Base-by-base conservation (phyloP, 768 basidiomycete species). In the Pulveroboletus sp. region DNA sequence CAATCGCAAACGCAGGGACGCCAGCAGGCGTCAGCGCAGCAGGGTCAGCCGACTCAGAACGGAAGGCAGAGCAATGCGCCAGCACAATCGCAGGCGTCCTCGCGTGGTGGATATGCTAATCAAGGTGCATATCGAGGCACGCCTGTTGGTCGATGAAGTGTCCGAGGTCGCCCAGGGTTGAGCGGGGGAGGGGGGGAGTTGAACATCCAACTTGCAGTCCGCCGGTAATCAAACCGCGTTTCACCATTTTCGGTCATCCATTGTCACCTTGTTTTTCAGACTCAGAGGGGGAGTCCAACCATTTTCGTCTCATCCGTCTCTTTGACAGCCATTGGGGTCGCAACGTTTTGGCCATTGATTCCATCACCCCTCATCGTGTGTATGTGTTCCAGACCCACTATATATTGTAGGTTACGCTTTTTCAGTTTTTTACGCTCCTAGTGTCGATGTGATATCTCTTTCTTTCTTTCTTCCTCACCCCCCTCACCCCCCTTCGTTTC, bases 381-480 rank as follows among this genome's bases (percentile, higher is more conserved):
- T 62, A 56, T 51, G 57, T 61, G 56, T 64, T 57, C 43, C 50
- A 51, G 40, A 49, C 51, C 48, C 21, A 27, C n/a, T 48, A 68
- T 67, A 68, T 67, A 63, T 62, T 61, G 45, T 58, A 56, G 56
- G 66, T 42, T 69, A 57, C 50, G 45, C 46, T 52, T 43, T 53
- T 42, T 57, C 48, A 45, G 43, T 53, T 43, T 52, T 43, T 44
- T 50, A 37, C 55, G 43, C 34, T 53, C 43, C 32, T 59, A 58
- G 58, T 62, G 32, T 55, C 53, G 45, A 54, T 47, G 51, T 56
- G 46, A 59, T 40, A 52, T 61, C 32, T 50, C 39, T 45, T 41
- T 49, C 34, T 46, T 37, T 40, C 20, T 35, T n/a, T 35, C 42
- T 40, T 29, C 14, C 20, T 11, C 24, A 17, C 25, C 24, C 31